Base-by-base conservation (phyloP, 2,329 filamentous ascomycete species). In the Venturia nashicola region DNA sequence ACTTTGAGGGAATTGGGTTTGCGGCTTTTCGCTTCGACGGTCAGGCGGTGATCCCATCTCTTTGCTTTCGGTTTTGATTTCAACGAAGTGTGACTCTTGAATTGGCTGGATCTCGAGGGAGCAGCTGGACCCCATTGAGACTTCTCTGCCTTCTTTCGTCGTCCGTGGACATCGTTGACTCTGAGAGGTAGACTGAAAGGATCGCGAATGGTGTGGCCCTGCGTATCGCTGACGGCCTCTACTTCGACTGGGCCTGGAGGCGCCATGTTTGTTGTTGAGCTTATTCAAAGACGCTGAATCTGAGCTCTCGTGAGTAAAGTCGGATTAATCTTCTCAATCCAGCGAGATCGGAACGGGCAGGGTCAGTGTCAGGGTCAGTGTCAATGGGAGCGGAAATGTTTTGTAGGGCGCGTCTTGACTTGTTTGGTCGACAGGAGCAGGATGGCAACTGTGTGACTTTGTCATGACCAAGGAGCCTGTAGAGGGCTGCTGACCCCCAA, bases 71-170 rank as follows among this genome's bases (percentile, higher is more conserved):
- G 88, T 72, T 93, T 79, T 74, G 39, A 75, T 70, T 72, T 85
- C 76, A 67, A 76, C 86, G 63, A 84, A 81, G 62, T 85, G 65
- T 84, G 82, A 64, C 83, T 85, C 76, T 94, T 94, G 76, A 95
- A 97, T 79, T 89, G 86, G 70, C 92, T 88, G 74, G 89, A 90
- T 74, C 87, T 86, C 2, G 88, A 87, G 61, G 83, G 82, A 11
- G 91, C 89, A 40, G 92, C 93, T 59, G 90, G 83, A 44, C 88
- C 88, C 89, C 67, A 89, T 80, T 76, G 73, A 46, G 94, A 79
- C 70, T 84, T 86, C 3, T 87, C 88, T n/a, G 84, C 82, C 70
- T 88, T 89, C 66, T 82, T 82, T 60, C 93, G 83, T 68, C 88
- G 81, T 46, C 83, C 84, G 63, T 82, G 75, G 64, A 96, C 85